Conservation (phyloP, 1,284 basidiomycete species). For the Ganoderma sinense region DNA sequence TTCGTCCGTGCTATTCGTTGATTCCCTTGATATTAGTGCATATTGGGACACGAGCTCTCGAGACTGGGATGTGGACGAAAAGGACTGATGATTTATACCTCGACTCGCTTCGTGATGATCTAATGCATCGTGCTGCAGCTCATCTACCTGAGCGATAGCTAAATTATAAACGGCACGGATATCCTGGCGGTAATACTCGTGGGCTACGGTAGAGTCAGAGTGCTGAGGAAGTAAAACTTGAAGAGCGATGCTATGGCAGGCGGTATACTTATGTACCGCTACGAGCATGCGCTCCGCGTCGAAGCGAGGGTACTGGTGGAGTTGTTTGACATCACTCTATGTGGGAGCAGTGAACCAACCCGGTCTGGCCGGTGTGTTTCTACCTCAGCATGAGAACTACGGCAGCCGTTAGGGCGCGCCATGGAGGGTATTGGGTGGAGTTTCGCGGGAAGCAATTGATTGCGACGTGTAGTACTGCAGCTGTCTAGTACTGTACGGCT, state of each 20-base stretch:
- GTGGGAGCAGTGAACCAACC: neutral
- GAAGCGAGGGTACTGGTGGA: constrained; percentile 1
- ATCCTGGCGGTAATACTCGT: constrained; percentile 35
- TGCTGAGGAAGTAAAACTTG: neutral
- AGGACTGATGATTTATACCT: neutral
- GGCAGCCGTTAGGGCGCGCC: no score
- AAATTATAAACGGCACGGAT: neutral
- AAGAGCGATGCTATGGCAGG: no score
- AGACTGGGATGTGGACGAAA: constrained; percentile 13
- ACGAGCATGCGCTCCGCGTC: no score
- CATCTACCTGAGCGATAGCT: no score
- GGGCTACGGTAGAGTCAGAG: constrained; percentile 21
- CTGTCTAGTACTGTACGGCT: no score
- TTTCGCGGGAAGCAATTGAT: neutral
- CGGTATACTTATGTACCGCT: no score
- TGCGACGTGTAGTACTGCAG: no score
- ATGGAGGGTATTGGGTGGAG: neutral
- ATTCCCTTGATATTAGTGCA: neutral
- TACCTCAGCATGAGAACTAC: neutral
- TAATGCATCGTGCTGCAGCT: no score
- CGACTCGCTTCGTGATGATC: neutral
- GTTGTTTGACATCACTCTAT: neutral
- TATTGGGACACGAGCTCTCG: constrained; percentile 13
- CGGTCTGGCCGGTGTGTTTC: neutral
- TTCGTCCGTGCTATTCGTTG: neutral